phyloP scores from a whole-genome alignment of 768 basidiomycete species.

The Phanerochaete sordida region DNA sequence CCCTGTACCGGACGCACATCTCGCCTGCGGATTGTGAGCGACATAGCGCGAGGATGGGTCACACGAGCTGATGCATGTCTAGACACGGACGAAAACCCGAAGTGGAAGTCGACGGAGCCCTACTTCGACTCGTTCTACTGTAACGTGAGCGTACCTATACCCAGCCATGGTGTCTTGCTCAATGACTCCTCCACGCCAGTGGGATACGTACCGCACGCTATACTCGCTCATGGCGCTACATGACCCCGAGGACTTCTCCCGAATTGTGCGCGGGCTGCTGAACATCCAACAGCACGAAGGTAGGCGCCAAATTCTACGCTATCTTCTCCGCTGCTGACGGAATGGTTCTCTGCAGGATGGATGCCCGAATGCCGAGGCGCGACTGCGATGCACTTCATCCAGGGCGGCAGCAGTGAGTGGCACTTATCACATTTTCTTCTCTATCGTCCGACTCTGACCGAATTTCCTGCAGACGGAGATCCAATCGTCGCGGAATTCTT shows the following conservation, averaged over 20 bases:
- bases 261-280: conserved; percentile 61
- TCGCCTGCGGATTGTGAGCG: conserved; percentile 60
- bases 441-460: neutral
- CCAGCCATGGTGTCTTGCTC: neutral
- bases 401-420: conserved; percentile 63
- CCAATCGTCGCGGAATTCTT: conserved; percentile 64
- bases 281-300: conserved; percentile 67
- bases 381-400: conserved; percentile 47
- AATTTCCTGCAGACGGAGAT: conserved; percentile 44
- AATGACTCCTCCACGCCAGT: conserved; percentile 31
- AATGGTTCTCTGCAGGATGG: conserved; percentile 43
- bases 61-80: neutral
- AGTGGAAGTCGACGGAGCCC: conserved; percentile 60
- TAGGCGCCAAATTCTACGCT: conserved; percentile 11
- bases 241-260: conserved; percentile 54
- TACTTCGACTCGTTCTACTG: conserved; percentile 70
- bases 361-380: conserved; percentile 63
- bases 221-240: conserved; percentile 63
- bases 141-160: conserved; percentile 41
- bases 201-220: conserved; percentile 64
- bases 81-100: conserved; percentile 65
- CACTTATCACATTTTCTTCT: neutral
- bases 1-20: conserved; percentile 61
- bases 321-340: neutral
- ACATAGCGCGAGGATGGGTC: neutral